phyloP scores from a whole-genome alignment of 2,329 filamentous ascomycete genomes.

The Claviceps purpurea region DNA sequence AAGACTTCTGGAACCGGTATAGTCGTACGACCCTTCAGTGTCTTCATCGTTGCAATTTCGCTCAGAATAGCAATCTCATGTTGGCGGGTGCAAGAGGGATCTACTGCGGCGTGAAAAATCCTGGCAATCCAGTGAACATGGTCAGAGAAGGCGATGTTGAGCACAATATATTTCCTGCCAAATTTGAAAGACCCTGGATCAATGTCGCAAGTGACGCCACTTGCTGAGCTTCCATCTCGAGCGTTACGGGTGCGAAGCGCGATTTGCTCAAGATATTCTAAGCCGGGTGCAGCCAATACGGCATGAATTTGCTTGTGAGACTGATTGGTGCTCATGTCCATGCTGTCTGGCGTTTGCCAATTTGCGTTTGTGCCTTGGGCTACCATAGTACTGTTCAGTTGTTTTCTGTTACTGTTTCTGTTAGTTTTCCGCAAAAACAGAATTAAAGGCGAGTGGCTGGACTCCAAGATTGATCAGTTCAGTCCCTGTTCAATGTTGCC shows the following conservation, averaged over 20 bases:
- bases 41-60: conserved; percentile 6
- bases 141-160: conserved; percentile 4
- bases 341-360: conserved; percentile 1
- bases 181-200: conserved; percentile 8
- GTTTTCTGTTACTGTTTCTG: background rate
- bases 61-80: conserved; percentile 6
- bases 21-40: conserved; percentile 1
- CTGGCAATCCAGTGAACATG: conserved; percentile 5
- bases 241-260: conserved; percentile 4
- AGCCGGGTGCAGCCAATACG: background rate
- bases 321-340: background rate
- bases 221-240: background rate
- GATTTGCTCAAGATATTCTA: conserved; percentile 1
- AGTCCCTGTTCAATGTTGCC: too few species aligned
- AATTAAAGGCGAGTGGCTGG: too few species aligned
- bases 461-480: too few species aligned
- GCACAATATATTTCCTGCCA: conserved; percentile 5
- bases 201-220: conserved; percentile 1
- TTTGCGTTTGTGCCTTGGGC: background rate
- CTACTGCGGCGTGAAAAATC: background rate
- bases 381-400: background rate
- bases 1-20: conserved; percentile 3
- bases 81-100: conserved; percentile 1
- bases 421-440: background rate
- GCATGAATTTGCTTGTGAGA: conserved; percentile 2